Base-by-base conservation (phyloP, 352 stramenopile genomes). In the Phytophthora parvispora region DNA sequence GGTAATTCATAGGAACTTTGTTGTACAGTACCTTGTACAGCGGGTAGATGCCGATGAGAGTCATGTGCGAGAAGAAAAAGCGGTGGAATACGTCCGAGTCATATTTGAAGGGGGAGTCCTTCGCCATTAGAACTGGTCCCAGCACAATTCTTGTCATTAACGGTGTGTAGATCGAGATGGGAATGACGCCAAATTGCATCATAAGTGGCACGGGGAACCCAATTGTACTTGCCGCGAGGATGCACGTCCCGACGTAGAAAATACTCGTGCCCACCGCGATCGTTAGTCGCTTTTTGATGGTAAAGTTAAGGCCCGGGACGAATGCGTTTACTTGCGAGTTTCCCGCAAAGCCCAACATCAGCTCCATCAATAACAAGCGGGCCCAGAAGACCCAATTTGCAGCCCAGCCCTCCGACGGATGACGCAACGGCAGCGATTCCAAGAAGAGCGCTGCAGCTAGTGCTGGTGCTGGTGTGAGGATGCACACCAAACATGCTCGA, bases 61-160 rank as follows among this genome's bases (percentile, higher is more conserved):
- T 42, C 20, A 61, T 50, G n/a, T 45, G 22, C 9, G 42, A 48
- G 18, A 66, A 54, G 12, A 55, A 56, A 16, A 61, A 71, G 4
- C 42, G 38, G 12, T 56, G 34, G 24, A 42, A 66, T 25, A 50
- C 18, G 20, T 52, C 43, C 4, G 22, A 67, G 6, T 29, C 10
- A 16, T 34, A 12, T 15, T 53, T 66, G 12, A 60, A 57, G n/a
- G 57, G 49, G 0, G 42, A 63, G 1, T 57, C 42, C n/a, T 59
- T 59, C n/a, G 49, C 28, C 24, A 72, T 40, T 22, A 59, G 42
- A 38, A 25, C 64, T 51, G 27, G 51, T 6, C 57, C 57, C 7
- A 72, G 13, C 9, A 57, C 27, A 6, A 62, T 31, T 15, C 36
- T 27, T 6, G 45, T 50, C n/a, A 72, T 67, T 4, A 54, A 4